These are phyloP conservation scores for Globisporangium nunn DNA, from an alignment of 352 stramenopile species.

Conservation along the genomic window DNA sequence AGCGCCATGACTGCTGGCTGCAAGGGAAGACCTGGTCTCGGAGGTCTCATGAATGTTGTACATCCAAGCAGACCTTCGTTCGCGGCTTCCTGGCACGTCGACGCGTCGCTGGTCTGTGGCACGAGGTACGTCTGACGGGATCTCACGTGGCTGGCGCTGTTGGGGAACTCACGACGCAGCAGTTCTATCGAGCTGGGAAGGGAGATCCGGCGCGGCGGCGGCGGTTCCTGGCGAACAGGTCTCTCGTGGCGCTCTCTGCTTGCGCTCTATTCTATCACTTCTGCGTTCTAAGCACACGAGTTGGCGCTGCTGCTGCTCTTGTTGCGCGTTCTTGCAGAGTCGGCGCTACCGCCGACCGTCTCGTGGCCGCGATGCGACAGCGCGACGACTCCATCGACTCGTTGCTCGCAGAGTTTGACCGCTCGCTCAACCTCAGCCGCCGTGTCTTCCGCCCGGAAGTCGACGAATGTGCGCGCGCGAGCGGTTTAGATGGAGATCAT, in stretches of 20 bases:
- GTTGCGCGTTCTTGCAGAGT: slow-evolving; percentile 25
- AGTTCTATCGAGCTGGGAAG: slow-evolving; percentile 67
- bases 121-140: slow-evolving; percentile 14
- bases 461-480: slow-evolving; percentile 16
- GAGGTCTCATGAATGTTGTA: neutral
- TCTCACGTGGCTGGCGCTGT: neutral
- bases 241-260: neutral
- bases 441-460: slow-evolving; percentile 57
- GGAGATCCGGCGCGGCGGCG: slow-evolving; percentile 43
- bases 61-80: slow-evolving; percentile 18
- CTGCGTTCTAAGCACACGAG: neutral
- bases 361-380: slow-evolving; percentile 50
- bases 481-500: neutral
- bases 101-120: slow-evolving; percentile 18
- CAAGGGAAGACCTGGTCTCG: neutral
- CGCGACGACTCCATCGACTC: slow-evolving; percentile 77
- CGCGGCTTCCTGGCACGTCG: slow-evolving; percentile 28
- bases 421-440: slow-evolving; percentile 54
- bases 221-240: slow-evolving; percentile 67
- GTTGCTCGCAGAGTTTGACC: slow-evolving; percentile 72
- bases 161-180: neutral
- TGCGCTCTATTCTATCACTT: neutral
- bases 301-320: neutral
- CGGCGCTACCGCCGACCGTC: slow-evolving; percentile 38
- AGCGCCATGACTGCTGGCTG: neutral